These are phyloP conservation scores for Arthrinium puccinioides DNA, from an alignment of 2,329 filamentous ascomycete genomes.

Conservation along the genomic window DNA sequence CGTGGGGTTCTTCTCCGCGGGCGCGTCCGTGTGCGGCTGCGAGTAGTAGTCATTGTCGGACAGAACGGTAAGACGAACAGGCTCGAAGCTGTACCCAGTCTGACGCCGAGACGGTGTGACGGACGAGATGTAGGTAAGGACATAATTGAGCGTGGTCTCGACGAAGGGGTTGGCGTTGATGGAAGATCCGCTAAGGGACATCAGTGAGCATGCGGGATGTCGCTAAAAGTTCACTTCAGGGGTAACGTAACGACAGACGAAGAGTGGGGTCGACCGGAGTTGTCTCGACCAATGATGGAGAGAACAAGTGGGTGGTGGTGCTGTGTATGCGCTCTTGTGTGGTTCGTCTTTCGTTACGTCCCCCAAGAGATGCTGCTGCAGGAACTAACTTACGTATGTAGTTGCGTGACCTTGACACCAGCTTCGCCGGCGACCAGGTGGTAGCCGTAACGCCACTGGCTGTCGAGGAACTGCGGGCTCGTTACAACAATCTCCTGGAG, in stretches of 20 bases:
- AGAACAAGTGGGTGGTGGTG: no score
- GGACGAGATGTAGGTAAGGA: constrained; percentile 68
- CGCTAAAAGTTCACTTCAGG: no score
- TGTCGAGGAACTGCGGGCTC: constrained; percentile 85
- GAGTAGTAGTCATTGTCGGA: constrained; percentile 98
- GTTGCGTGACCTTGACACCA: constrained; percentile 75
- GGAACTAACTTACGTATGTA: constrained; percentile 59
- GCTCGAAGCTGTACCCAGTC: constrained; percentile 46
- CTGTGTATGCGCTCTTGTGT: no score
- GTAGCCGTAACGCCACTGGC: constrained; percentile 83
- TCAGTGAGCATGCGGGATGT: not conserved
- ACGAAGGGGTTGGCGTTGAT: constrained; percentile 71
- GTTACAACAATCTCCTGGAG: constrained; percentile 72
- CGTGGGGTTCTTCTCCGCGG: constrained; percentile 18
- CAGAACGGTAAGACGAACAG: constrained; percentile 75
- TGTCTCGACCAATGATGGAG: not conserved
- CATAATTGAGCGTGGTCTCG: constrained; percentile 83
- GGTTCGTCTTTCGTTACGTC: not conserved
- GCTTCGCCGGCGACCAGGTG: constrained; percentile 61
- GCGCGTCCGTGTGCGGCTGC: constrained; percentile 37
- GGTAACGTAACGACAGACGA: not conserved
- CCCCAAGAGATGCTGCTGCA: constrained; percentile 3
- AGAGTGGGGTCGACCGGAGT: not conserved
- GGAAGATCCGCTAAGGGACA: constrained; percentile 30
- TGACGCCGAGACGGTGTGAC: constrained; percentile 24